Percentiles rank a stretch among this genome's conserved stretches.
Conservation (phyloP, 108 stramenopile species). For the Aurantiochytrium sp. region DNA sequence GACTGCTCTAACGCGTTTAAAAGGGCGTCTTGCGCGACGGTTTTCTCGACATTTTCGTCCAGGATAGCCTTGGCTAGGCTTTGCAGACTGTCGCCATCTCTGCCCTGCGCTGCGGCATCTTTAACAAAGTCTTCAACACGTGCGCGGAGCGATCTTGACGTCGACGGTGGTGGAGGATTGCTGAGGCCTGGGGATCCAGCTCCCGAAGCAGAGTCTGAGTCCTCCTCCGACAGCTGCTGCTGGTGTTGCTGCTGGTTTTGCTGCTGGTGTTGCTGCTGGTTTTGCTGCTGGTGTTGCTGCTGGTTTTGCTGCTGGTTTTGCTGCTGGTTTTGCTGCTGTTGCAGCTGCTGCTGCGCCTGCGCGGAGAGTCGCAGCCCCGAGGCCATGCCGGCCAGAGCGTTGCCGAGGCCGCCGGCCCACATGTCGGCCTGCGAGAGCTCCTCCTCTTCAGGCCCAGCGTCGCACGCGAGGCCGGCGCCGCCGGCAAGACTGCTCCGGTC, state of each 20-base stretch:
- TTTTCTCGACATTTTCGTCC: neutral
- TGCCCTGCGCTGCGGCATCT: neutral
- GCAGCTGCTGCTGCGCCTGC: neutral
- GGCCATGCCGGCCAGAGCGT: neutral
- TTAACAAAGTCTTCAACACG: no score
- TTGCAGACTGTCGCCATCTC: neutral
- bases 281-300: neutral
- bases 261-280: neutral
- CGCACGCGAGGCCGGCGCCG: no score
- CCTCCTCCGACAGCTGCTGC: no score
- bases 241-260: neutral
- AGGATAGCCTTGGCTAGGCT: neutral
- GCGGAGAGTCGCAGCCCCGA: neutral
- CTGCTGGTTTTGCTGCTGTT: neutral
- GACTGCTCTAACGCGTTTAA: neutral
- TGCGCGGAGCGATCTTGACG: no score
- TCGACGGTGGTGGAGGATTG: no score
- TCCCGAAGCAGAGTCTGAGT: no score
- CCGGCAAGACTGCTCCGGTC: no score
- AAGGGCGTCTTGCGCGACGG: neutral
- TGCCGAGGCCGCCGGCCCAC: neutral
- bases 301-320: neutral
- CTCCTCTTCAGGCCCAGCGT: no score
- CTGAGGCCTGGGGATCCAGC: no score
- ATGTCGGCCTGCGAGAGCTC: no score